Evolutionary conservation across 164 flowering plant genomes (phyloP).

Genomic region (Chimonanthus salicifolius): DNA sequence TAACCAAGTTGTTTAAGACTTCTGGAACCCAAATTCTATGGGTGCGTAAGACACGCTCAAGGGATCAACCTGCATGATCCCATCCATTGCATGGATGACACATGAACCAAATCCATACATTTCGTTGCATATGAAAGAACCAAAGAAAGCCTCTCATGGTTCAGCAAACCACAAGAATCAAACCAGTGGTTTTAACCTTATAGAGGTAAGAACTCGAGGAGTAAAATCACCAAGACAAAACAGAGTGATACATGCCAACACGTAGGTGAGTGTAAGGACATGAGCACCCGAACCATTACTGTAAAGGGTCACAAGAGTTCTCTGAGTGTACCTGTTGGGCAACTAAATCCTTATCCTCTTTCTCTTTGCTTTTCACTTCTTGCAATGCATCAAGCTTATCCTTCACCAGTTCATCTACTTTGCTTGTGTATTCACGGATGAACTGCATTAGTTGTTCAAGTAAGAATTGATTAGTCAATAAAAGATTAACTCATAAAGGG

Average conservation of each 20-base stretch:
- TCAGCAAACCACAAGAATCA: neutral
- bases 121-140: neutral
- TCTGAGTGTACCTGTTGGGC: slow-evolving; percentile 71
- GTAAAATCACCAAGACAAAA: neutral
- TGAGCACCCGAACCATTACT: neutral
- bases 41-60: too few species aligned
- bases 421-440: slow-evolving; percentile 81
- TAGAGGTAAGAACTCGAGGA: neutral
- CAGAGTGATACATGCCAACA: neutral
- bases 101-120: neutral
- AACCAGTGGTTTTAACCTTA: neutral
- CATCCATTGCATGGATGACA: too few species aligned
- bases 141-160: neutral
- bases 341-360: slow-evolving; percentile 83
- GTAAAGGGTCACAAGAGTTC: neutral
- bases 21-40: too few species aligned
- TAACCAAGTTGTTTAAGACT: too few species aligned
- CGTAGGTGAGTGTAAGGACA: neutral
- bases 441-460: slow-evolving; percentile 32
- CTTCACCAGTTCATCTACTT: slow-evolving; percentile 91
- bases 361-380: slow-evolving; percentile 80
- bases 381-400: slow-evolving; percentile 69
- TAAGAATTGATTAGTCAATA: neutral
- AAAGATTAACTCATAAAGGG: neutral
- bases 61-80: too few species aligned